phyloP scores from a whole-genome alignment of 352 stramenopile genomes.

The Phytophthora syringae region DNA sequence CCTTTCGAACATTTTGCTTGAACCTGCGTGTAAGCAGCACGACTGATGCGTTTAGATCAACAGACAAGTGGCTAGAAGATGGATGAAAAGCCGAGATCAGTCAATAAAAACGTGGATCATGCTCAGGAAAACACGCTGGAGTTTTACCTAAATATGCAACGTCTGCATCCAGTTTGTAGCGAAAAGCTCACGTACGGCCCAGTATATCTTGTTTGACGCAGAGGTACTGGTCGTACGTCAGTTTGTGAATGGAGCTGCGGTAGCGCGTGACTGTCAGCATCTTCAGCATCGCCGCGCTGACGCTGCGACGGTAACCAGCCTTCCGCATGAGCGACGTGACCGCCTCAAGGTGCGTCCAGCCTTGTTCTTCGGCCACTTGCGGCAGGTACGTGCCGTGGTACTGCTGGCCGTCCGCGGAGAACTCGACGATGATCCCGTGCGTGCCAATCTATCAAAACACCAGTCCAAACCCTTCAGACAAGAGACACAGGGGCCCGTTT shows the following conservation, averaged over 20 bases:
- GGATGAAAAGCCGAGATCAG: slow-evolving; percentile 16
- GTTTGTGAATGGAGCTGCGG: slow-evolving; percentile 83
- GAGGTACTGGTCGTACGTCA: slow-evolving; percentile 83
- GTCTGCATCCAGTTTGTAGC: background rate
- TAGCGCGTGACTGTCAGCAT: slow-evolving; percentile 81
- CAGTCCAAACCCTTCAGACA: background rate
- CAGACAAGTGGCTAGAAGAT: slow-evolving; percentile 17
- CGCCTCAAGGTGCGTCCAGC: slow-evolving; percentile 74
- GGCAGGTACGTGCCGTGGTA: slow-evolving; percentile 85
- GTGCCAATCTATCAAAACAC: slow-evolving; percentile 51
- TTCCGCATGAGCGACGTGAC: slow-evolving; percentile 84
- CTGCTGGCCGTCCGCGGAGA: slow-evolving; percentile 48
- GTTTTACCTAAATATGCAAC: slow-evolving; percentile 3
- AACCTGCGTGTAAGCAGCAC: slow-evolving; percentile 3
- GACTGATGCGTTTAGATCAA: slow-evolving; percentile 26
- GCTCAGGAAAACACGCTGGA: slow-evolving; percentile 20
- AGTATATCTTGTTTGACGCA: slow-evolving; percentile 60
- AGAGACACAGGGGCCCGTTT: too few species aligned
- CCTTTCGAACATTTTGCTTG: background rate
- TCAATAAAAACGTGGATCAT: slow-evolving; percentile 36
- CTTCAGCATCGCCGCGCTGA: slow-evolving; percentile 63
- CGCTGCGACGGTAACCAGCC: slow-evolving; percentile 67
- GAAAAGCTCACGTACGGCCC: slow-evolving; percentile 18
- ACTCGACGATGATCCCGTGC: slow-evolving; percentile 86
- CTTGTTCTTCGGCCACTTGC: slow-evolving; percentile 77